phyloP scores from a whole-genome alignment of 768 basidiomycete species.

The Panus rudis region DNA sequence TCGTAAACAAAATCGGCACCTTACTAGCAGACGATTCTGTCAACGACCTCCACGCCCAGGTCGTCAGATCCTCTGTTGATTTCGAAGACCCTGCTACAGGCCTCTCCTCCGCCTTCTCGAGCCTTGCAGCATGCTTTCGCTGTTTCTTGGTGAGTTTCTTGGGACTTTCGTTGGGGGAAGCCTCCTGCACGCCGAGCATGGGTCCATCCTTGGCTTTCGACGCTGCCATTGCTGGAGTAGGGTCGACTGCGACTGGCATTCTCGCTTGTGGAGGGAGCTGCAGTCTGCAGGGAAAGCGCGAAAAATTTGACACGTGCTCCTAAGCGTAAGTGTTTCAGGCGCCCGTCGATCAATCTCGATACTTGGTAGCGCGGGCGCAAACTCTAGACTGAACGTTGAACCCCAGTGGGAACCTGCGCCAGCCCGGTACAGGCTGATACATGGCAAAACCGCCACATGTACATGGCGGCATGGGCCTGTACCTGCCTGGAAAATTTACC shows the following conservation, averaged over 20 bases:
- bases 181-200: slow-evolving; percentile 12
- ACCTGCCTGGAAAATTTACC: too few species aligned
- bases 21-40: slow-evolving; percentile 60
- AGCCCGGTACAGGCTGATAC: too few species aligned
- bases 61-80: slow-evolving; percentile 12
- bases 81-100: slow-evolving; percentile 11
- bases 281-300: slow-evolving; percentile 9
- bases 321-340: background rate
- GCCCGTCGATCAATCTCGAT: background rate
- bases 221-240: slow-evolving; percentile 19
- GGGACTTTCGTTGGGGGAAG: slow-evolving; percentile 1
- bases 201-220: slow-evolving; percentile 27
- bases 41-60: slow-evolving; percentile 66
- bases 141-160: slow-evolving; percentile 15
- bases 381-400: too few species aligned
- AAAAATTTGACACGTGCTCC: slow-evolving; percentile 23
- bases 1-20: slow-evolving; percentile 74
- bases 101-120: slow-evolving; percentile 30
- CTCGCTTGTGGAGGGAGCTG: slow-evolving; percentile 7
- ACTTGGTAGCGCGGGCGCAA: background rate
- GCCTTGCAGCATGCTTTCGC: slow-evolving; percentile 33
- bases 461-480: too few species aligned
- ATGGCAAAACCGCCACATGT: too few species aligned
- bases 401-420: too few species aligned
- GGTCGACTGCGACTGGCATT: slow-evolving; percentile 25